These are phyloP conservation scores for Bremia lactucae DNA, from an alignment of 352 stramenopile species.

Conservation along the genomic window DNA sequence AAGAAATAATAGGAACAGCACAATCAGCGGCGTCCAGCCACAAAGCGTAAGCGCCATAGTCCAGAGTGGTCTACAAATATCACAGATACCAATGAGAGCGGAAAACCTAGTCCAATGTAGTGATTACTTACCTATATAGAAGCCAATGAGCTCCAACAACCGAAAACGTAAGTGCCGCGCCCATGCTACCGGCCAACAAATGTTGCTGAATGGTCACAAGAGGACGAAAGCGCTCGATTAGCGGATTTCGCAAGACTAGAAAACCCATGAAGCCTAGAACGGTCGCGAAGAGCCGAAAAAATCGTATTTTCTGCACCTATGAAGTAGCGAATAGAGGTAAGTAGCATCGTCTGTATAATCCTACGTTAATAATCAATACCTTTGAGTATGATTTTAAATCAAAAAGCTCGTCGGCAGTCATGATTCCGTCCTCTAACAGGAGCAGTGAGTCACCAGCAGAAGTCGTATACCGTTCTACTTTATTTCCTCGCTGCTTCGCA, in stretches of 20 bases:
- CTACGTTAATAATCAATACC: slow-evolving; percentile 12
- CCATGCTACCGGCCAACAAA: slow-evolving; percentile 30
- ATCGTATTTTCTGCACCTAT: slow-evolving; percentile 52
- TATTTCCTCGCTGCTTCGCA: slow-evolving; percentile 17
- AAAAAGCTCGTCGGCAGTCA: slow-evolving; percentile 35
- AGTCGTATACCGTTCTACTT: slow-evolving; percentile 33
- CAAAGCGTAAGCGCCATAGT: slow-evolving; percentile 20
- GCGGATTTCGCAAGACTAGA: slow-evolving; percentile 33
- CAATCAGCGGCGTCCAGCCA: slow-evolving; percentile 23
- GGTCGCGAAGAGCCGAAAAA: slow-evolving; percentile 47
- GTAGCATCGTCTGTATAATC: background rate
- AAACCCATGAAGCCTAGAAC: slow-evolving; percentile 62
- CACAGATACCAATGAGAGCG: background rate
- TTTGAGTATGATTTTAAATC: slow-evolving; percentile 31
- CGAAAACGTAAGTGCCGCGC: slow-evolving; percentile 36
- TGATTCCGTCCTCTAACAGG: slow-evolving; percentile 52
- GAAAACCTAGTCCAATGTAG: background rate
- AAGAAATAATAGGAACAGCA: slow-evolving; percentile 20
- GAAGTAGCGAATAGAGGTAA: background rate
- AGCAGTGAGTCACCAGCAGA: slow-evolving; percentile 35
- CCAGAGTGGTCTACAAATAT: slow-evolving; percentile 35
- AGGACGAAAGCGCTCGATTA: slow-evolving; percentile 23
- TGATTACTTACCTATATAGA: slow-evolving; percentile 27
- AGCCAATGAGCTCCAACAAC: slow-evolving; percentile 41
- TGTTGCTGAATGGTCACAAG: slow-evolving; percentile 38